phyloP scores from a whole-genome alignment of 129 eudicot species.

The Flaveria trinervia region DNA sequence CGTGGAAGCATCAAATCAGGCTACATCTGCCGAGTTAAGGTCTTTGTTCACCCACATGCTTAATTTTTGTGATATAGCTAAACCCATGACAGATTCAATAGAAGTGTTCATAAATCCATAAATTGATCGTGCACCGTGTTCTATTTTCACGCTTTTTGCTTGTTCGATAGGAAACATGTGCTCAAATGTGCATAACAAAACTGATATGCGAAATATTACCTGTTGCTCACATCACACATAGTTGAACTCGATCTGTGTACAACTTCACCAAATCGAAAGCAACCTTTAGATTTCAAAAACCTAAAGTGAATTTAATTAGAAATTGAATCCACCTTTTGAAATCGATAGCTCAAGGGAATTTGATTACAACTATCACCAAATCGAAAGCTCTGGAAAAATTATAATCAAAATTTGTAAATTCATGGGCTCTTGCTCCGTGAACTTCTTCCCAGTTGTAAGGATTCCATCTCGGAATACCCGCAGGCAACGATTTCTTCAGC shows the following conservation, averaged over 20 bases:
- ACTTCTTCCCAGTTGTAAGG: no score
- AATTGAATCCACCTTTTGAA: background rate
- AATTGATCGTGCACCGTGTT: background rate
- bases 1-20: no score
- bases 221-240: slow-evolving; percentile 36
- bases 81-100: background rate
- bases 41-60: no score
- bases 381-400: no score
- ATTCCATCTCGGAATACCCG: no score
- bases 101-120: background rate
- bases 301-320: background rate
- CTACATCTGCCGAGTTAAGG: no score
- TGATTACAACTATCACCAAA: no score
- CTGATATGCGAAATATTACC: slow-evolving; percentile 16
- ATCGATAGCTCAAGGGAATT: no score
- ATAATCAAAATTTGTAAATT: no score
- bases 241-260: slow-evolving; percentile 7
- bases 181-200: background rate
- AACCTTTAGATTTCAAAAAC: background rate
- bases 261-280: slow-evolving; percentile 4
- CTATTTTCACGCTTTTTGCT: background rate
- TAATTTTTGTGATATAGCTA: no score
- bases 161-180: background rate
- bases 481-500: no score
- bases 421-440: no score